Evolutionary conservation across 768 basidiomycete species (phyloP), one percentile per base, ranked within the genome.

Genomic region (Boletus huronensis): DNA sequence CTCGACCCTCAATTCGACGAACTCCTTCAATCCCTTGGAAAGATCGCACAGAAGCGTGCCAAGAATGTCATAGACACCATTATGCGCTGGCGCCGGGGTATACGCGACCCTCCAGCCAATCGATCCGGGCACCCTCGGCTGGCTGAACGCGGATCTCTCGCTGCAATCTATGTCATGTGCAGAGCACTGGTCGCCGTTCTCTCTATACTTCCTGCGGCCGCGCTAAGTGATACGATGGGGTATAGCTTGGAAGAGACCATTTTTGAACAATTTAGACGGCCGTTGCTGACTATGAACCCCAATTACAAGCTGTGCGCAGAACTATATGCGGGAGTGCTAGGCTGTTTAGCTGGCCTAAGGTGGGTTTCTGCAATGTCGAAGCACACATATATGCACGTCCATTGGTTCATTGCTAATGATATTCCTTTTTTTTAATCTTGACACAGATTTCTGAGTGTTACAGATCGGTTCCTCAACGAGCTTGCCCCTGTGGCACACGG

Each of bases 121-220:
- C 56, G 65, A 40, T 53, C 75, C 19, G 58, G 70, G 39, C 46
- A 71, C 48, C 54, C 66, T 28, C 70, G 70, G 25, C 62, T 59
- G 34, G 75, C 77, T 16, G 90, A 90, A 66, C 84, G 87, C 29
- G 85, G 86, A 66, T 82, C 83, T n/a, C 78, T 95, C 4, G 87
- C 91, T 6, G 84, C 91, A 0, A 87, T 90, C 36, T 96, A 93
- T 67, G 83, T 98, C 64, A 87, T 93, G 84, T 94, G 91, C 64
- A 83, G 93, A 48, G 87, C 90, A 5, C 78, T 96, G 19, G 85
- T 93, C 26, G 84, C 82, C 2, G 82, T 94, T 13, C 79, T 95
- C 51, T 82, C 85, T 36, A 76, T 80, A 17, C 78, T 90, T 26
- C 78, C 87, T 1, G 87, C 87, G 64, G 90, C 93, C 59, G 84